Conservation (phyloP, 2,329 filamentous ascomycete genomes). For the Aspergillus novoparasiticus region DNA sequence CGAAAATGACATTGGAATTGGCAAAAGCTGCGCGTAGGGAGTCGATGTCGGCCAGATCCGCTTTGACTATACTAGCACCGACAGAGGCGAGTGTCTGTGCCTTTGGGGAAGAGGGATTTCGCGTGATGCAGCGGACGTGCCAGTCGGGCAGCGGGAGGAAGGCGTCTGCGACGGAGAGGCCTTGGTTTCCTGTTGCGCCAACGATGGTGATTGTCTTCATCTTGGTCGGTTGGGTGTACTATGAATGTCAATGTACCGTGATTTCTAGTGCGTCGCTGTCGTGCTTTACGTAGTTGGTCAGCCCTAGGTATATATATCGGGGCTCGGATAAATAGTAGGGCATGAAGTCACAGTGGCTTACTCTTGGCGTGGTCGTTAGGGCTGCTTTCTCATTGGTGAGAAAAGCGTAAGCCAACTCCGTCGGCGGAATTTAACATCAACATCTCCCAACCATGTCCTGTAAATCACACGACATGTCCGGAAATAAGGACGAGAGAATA, state of each 20-base stretch:
- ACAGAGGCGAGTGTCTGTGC: constrained; percentile 23
- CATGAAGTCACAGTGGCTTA: not conserved
- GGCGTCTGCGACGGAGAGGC: constrained; percentile 30
- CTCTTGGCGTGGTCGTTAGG: constrained; percentile 8
- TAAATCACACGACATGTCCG: constrained; percentile 1
- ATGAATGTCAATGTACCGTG: not conserved
- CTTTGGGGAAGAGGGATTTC: constrained; percentile 26
- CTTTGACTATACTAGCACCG: constrained; percentile 34
- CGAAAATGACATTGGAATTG: constrained; percentile 56
- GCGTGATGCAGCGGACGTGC: constrained; percentile 37
- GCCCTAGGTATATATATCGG: not conserved
- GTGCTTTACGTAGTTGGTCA: accelerated
- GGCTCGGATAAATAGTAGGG: not conserved
- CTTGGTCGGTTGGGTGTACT: not conserved
- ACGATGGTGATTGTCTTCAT: constrained; percentile 38
- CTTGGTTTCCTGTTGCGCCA: constrained; percentile 40
- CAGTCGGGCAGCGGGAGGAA: constrained; percentile 31
- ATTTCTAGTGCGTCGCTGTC: not conserved
- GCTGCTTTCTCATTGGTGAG: constrained; percentile 15
- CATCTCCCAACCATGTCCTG: not conserved
- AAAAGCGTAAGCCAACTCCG: constrained; percentile 18
- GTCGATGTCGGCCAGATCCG: constrained; percentile 29
- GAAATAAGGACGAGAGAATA: not conserved
- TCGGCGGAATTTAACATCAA: not conserved
- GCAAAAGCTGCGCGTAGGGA: constrained; percentile 35